A percentile compares a stretch with the other conserved stretches of the same genome.
Evolutionary conservation across 345 rosid genomes (phyloP).

Genomic region (Acer saccharum): DNA sequence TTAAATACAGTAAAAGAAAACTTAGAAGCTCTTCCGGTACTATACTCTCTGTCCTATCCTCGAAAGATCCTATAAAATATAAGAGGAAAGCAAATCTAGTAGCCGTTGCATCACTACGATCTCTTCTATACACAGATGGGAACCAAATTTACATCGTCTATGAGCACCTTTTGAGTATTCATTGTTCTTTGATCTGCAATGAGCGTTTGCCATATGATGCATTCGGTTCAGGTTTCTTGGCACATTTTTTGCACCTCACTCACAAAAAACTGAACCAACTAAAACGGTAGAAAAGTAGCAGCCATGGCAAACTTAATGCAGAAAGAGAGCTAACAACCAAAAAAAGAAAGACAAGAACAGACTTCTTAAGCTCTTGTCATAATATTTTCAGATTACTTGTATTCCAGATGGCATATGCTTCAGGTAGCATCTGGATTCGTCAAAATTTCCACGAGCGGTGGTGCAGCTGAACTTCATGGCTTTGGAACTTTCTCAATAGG

Average conservation of each 20-base stretch:
- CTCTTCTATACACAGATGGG: not conserved
- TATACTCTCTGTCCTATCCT: not conserved
- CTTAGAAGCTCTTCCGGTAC: not conserved
- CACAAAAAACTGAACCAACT: not conserved
- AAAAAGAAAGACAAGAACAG: not conserved
- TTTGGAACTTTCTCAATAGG: not conserved
- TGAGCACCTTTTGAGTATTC: not conserved
- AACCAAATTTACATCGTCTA: not conserved
- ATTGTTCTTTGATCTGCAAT: not conserved
- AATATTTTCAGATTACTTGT: not conserved
- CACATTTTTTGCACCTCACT: not conserved
- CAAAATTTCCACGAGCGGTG: not conserved
- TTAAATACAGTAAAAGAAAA: not conserved
- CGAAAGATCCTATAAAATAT: not conserved
- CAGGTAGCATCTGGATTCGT: not conserved
- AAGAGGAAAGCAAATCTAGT: not conserved
- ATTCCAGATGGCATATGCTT: not conserved
- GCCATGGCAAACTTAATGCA: not conserved
- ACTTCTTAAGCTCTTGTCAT: not conserved
- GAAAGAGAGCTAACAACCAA: not conserved
- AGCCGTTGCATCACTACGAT: not conserved
- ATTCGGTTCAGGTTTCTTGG: not conserved
- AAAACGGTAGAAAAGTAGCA: not conserved
- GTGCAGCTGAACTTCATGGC: conserved; percentile 8
- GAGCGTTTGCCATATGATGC: not conserved